Percentiles rank a stretch among this genome's conserved stretches.
Evolutionary conservation across 1,284 basidiomycete species (phyloP).

Genomic region (Salmacisia buchloeana): DNA sequence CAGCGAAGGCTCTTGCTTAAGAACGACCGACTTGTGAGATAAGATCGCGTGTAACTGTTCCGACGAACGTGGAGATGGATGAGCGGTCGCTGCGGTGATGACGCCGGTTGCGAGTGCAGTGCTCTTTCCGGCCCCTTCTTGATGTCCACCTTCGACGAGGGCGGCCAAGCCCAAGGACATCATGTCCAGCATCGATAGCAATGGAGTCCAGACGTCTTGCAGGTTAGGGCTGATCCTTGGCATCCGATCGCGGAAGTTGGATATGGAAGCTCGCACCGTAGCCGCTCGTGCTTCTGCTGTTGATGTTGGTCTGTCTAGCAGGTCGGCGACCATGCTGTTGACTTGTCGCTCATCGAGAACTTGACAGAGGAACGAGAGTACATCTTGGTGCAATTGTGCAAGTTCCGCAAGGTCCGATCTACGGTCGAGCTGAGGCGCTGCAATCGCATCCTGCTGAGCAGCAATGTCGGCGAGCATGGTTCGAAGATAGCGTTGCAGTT

Average conservation of each 20-base stretch:
- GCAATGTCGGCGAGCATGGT: conserved; percentile 19
- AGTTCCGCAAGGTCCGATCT: conserved; percentile 60
- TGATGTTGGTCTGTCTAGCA: conserved; percentile 15
- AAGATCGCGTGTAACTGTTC: conserved; percentile 17
- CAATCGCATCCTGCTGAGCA: conserved; percentile 11
- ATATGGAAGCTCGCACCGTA: conserved; percentile 48
- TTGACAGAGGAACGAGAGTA: conserved; percentile 50
- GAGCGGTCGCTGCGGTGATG: conserved; percentile 36
- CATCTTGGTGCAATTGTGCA: conserved; percentile 74
- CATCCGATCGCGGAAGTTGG: conserved; percentile 54
- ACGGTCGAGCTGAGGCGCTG: conserved; percentile 33
- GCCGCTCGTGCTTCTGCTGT: conserved; percentile 36
- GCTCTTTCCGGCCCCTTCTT: conserved; percentile 15
- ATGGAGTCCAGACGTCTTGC: conserved; percentile 58
- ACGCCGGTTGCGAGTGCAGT: conserved; percentile 21
- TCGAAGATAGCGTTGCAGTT: conserved; percentile 47
- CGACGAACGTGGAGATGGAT: conserved; percentile 37
- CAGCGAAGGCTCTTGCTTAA: neutral
- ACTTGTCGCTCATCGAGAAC: conserved; percentile 32
- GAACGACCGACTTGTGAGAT: neutral
- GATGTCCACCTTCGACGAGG: conserved; percentile 34
- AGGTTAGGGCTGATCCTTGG: conserved; percentile 55
- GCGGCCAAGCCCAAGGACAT: conserved; percentile 72
- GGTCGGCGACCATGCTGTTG: conserved; percentile 36
- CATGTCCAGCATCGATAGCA: conserved; percentile 60